phyloP scores from a whole-genome alignment of 2,329 filamentous ascomycete genomes.

The Mollisia scopiformis region DNA sequence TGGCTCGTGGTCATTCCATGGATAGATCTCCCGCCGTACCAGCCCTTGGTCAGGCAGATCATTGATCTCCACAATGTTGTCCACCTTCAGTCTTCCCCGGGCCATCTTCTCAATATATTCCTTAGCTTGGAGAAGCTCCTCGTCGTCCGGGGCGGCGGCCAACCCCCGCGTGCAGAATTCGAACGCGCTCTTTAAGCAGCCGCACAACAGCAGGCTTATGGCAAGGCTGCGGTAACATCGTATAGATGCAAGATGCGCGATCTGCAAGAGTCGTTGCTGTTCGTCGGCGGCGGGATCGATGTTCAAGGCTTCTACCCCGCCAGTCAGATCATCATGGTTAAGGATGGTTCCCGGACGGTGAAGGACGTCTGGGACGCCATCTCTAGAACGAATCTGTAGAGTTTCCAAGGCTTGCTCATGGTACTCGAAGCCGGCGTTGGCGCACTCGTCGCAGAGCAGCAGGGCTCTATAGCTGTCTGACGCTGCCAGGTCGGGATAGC shows the following conservation, averaged over 20 bases:
- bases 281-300: slow-evolving; percentile 38
- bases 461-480: slow-evolving; percentile 90
- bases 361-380: slow-evolving; percentile 47
- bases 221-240: slow-evolving; percentile 63
- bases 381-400: slow-evolving; percentile 20
- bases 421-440: slow-evolving; percentile 80
- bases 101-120: slow-evolving; percentile 57
- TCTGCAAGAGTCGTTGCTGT: slow-evolving; percentile 40
- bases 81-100: slow-evolving; percentile 48
- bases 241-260: slow-evolving; percentile 54
- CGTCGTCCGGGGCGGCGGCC: slow-evolving; percentile 54
- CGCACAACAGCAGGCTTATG: slow-evolving; percentile 62
- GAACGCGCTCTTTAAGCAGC: slow-evolving; percentile 69
- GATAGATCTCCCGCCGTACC: slow-evolving; percentile 72
- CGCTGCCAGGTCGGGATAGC: slow-evolving; percentile 86
- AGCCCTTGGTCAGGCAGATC: slow-evolving; percentile 70
- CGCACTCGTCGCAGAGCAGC: slow-evolving; percentile 80
- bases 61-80: slow-evolving; percentile 47
- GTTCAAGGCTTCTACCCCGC: slow-evolving; percentile 18
- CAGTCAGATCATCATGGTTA: slow-evolving; percentile 16
- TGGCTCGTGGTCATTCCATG: slow-evolving; percentile 69
- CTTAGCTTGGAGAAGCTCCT: slow-evolving; percentile 56
- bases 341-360: slow-evolving; percentile 14
- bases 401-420: slow-evolving; percentile 65
- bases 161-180: slow-evolving; percentile 68